Evolutionary conservation across 164 flowering plant genomes (phyloP).

Genomic region (Magnolia officinalis): DNA sequence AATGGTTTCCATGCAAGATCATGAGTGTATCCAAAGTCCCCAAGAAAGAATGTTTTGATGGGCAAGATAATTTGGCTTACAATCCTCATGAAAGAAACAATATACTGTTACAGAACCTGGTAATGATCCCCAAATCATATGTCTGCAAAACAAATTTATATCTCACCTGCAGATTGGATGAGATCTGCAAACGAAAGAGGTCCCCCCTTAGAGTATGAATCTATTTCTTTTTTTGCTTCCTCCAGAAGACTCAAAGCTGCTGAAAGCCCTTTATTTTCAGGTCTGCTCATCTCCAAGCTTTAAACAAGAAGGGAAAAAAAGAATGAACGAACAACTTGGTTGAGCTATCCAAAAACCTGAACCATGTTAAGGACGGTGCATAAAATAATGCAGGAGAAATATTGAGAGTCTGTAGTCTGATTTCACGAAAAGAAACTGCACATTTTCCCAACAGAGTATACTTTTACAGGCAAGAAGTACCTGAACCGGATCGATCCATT

Average conservation of each 20-base stretch:
- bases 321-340: neutral
- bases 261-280: constrained; percentile 81
- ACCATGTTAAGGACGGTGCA: neutral
- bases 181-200: constrained; percentile 90
- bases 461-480: constrained; percentile 32
- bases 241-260: constrained; percentile 69
- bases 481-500: constrained; percentile 95
- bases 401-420: neutral
- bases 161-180: constrained; percentile 77
- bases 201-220: constrained; percentile 87
- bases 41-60: no score
- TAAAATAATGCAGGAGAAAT: neutral
- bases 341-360: neutral
- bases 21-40: no score
- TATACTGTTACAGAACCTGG: neutral
- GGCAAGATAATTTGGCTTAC: no score
- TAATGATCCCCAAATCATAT: neutral
- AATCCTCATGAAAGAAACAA: no score
- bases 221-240: constrained; percentile 80
- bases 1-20: no score
- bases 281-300: constrained; percentile 96
- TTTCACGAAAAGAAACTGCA: neutral
- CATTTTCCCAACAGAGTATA: neutral
- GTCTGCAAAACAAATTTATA: neutral
- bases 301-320: constrained; percentile 24